These are phyloP conservation scores for Gracilaria domingensis DNA, from an alignment of 23 red algal species.

Conservation along the genomic window DNA sequence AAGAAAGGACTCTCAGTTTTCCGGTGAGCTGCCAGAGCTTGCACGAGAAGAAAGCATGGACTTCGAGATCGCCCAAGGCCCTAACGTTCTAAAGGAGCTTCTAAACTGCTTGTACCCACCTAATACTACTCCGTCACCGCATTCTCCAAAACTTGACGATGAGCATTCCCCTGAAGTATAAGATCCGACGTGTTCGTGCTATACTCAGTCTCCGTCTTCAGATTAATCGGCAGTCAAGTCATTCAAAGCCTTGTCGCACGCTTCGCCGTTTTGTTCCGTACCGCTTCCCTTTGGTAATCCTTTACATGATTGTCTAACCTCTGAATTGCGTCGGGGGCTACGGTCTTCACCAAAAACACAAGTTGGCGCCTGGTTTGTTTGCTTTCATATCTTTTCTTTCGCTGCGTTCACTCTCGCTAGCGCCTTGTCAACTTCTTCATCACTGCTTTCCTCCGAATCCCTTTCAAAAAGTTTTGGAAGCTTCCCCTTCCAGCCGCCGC, in stretches of 20 bases:
- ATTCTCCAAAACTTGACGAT: conserved; percentile 5
- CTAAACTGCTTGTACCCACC: conserved; percentile 33
- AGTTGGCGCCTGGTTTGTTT: neutral
- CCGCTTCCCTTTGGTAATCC: neutral
- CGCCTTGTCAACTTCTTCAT: conserved; percentile 32
- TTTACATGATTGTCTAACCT: neutral
- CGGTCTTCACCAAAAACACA: neutral
- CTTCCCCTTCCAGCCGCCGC: conserved; percentile 1
- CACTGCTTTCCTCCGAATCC: conserved; percentile 38
- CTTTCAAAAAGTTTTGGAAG: conserved; percentile 36
- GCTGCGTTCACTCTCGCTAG: neutral
- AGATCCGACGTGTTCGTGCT: neutral
- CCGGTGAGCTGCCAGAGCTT: conserved; percentile 5
- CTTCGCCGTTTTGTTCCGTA: conserved; percentile 3
- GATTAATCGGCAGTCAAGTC: neutral
- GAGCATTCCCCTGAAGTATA: neutral
- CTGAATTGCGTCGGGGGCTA: neutral
- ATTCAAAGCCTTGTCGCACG: conserved; percentile 47
- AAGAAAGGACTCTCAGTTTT: conserved; percentile 9
- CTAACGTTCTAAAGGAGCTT: conserved; percentile 9
- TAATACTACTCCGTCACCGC: neutral
- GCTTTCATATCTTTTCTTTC: conserved; percentile 5
- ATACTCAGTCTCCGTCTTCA: neutral
- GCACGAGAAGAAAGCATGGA: conserved; percentile 23
- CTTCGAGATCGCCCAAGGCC: conserved; percentile 20